Percentiles rank a stretch among this genome's conserved stretches.
These are phyloP conservation scores for Xerocomus spinulosus DNA, from an alignment of 768 basidiomycete species.

Conservation along the genomic window DNA sequence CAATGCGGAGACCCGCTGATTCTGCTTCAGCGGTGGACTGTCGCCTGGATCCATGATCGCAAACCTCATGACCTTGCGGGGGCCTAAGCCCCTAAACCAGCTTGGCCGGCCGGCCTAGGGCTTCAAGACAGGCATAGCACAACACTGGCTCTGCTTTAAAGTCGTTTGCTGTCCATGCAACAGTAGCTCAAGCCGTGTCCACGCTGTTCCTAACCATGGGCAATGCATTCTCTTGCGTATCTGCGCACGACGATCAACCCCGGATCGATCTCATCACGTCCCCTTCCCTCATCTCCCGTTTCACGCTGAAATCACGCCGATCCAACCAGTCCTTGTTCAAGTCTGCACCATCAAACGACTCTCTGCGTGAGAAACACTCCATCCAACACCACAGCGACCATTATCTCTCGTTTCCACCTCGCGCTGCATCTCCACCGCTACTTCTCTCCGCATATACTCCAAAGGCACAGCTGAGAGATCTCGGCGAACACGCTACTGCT, in stretches of 20 bases:
- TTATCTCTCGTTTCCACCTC: not conserved
- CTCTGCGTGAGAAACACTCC: slow-evolving; percentile 33
- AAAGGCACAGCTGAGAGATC: slow-evolving; percentile 18
- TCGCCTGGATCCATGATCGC: too few species aligned
- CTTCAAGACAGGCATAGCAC: too few species aligned
- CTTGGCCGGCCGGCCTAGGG: too few species aligned
- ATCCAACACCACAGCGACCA: slow-evolving; percentile 8
- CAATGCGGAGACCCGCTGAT: too few species aligned
- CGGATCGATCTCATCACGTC: slow-evolving; percentile 4
- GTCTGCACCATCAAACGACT: slow-evolving; percentile 41
- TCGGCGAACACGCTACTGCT: slow-evolving; percentile 35
- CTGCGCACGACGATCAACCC: slow-evolving; percentile 3
- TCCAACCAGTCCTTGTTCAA: slow-evolving; percentile 32
- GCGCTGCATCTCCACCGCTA: not conserved
- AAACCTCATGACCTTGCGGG: too few species aligned
- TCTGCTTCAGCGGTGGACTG: too few species aligned
- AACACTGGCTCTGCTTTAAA: slow-evolving; percentile 14
- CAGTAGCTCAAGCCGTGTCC: not conserved
- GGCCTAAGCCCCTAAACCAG: too few species aligned
- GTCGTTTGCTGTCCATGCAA: slow-evolving; percentile 2
- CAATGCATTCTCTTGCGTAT: slow-evolving; percentile 24
- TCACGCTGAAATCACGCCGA: slow-evolving; percentile 39
- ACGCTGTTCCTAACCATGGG: slow-evolving; percentile 23
- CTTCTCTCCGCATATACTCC: slow-evolving; percentile 24
- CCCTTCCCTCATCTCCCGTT: slow-evolving; percentile 26